These are phyloP conservation scores for Pontederia paniculata DNA, from an alignment of 176 grass and related monocot genomes.

Conservation along the genomic window DNA sequence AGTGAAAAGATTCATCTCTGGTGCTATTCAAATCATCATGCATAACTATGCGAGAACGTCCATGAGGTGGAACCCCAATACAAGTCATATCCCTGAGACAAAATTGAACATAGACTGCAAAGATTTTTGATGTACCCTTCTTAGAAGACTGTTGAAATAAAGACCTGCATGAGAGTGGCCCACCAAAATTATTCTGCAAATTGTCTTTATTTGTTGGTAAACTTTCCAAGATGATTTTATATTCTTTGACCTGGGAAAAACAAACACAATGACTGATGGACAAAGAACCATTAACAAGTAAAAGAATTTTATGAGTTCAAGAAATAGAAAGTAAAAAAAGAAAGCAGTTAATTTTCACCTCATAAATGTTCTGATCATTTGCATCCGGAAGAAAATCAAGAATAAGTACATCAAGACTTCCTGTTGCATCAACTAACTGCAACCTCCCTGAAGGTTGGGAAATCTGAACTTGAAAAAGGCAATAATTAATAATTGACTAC, in stretches of 20 bases:
- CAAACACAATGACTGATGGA: background rate
- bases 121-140: conserved; percentile 29
- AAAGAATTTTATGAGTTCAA: conserved; percentile 4
- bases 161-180: conserved; percentile 52
- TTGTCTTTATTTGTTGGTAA: conserved; percentile 36
- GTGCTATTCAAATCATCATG: conserved; percentile 4
- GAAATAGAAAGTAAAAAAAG: background rate
- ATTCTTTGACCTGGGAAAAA: conserved; percentile 49
- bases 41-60: conserved; percentile 27
- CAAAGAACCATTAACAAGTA: background rate
- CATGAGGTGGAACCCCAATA: conserved; percentile 28
- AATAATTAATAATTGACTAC: background rate
- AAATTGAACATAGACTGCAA: conserved; percentile 55
- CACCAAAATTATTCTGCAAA: conserved; percentile 29
- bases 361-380: conserved; percentile 43
- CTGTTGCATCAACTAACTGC: conserved; percentile 80
- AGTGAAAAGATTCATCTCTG: conserved; percentile 36
- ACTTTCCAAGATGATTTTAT: conserved; percentile 74
- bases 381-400: conserved; percentile 47
- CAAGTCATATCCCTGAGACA: conserved; percentile 37
- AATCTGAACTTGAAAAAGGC: conserved; percentile 38
- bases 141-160: conserved; percentile 44
- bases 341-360: conserved; percentile 36
- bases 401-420: conserved; percentile 55
- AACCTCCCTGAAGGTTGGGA: conserved; percentile 51